Percentiles rank a stretch among this genome's conserved stretches.
Evolutionary conservation across 2,329 filamentous ascomycete species (phyloP).

Genomic region (Acephala macrosclerotiorum): DNA sequence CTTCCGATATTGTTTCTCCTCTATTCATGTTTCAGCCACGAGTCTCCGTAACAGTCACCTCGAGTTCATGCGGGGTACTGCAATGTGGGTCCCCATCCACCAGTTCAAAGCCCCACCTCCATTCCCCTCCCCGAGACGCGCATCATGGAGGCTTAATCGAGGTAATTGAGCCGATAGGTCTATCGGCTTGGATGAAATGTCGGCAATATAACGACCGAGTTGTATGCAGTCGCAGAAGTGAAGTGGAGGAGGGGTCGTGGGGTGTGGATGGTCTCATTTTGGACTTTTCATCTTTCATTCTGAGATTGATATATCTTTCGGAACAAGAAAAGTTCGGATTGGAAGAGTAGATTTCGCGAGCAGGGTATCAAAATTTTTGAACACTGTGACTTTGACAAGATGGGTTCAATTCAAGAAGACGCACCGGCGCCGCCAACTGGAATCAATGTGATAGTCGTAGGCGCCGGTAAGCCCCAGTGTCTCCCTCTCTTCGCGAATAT

Average conservation of each 20-base stretch:
- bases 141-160: background rate
- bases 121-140: background rate
- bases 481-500: background rate
- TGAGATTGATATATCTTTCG: background rate
- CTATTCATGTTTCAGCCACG: background rate
- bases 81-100: conserved; percentile 6
- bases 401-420: conserved; percentile 16
- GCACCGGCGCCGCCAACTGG: conserved; percentile 25
- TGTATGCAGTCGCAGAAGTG: background rate
- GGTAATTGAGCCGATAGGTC: conserved; percentile 12
- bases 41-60: background rate
- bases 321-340: background rate
- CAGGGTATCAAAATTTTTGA: background rate
- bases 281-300: background rate
- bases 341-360: background rate
- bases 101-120: background rate
- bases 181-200: background rate
- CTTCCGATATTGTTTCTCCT: background rate
- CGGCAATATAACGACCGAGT: conserved; percentile 15
- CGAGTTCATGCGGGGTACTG: conserved; percentile 8
- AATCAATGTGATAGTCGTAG: conserved; percentile 35
- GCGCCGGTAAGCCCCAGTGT: conserved; percentile 28
- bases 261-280: background rate
- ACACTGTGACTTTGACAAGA: background rate
- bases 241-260: conserved; percentile 6